phyloP scores from a whole-genome alignment of 768 basidiomycete genomes.

The Omphalotus guepiniiformis region DNA sequence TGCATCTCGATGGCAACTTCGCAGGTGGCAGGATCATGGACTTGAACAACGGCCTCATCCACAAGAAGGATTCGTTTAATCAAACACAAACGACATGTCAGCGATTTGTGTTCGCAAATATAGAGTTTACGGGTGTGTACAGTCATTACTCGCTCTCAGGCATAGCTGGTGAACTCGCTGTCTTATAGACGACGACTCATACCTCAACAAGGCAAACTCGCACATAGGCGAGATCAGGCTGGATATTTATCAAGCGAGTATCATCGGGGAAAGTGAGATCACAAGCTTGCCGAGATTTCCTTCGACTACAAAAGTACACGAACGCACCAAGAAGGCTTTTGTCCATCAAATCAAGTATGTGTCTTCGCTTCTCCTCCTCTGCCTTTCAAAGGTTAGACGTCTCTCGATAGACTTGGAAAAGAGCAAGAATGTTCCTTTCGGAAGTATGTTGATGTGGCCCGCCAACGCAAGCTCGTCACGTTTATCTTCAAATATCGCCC shows the following conservation, averaged over 20 bases:
- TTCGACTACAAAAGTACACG: background rate
- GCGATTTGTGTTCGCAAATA: background rate
- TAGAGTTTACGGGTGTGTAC: background rate
- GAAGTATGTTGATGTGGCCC: background rate
- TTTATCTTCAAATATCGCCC: slow-evolving; percentile 6
- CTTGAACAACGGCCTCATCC: background rate
- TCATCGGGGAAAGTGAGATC: background rate
- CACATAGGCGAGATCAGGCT: background rate
- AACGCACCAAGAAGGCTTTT: background rate
- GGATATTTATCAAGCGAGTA: background rate
- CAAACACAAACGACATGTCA: background rate
- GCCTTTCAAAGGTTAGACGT: background rate
- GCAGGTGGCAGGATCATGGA: background rate
- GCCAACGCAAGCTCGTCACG: background rate
- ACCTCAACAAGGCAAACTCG: background rate
- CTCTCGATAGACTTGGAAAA: background rate
- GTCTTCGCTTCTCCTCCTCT: background rate
- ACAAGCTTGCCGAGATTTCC: background rate
- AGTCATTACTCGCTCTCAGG: background rate
- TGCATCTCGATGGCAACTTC: background rate
- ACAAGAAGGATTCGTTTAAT: background rate
- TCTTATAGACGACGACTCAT: background rate
- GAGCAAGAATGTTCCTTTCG: background rate
- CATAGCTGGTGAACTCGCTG: background rate
- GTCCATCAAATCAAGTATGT: slow-evolving; percentile 2